A percentile compares a stretch with the other conserved stretches of the same genome.
Conservation (phyloP, 1,284 basidiomycete genomes). For the Pyrrhoderma lamaoense region DNA sequence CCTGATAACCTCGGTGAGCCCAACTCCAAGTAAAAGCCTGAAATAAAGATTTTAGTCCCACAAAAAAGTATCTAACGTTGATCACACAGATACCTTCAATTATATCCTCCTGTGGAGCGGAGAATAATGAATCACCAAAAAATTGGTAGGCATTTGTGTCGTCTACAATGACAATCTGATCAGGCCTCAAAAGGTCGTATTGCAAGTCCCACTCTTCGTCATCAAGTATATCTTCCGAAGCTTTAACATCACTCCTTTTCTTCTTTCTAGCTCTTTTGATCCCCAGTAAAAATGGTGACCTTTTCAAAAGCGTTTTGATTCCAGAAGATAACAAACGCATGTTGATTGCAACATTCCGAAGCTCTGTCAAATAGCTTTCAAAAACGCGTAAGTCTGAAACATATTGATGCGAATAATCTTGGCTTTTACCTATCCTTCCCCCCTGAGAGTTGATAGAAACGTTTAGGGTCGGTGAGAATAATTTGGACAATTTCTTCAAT, state of each 20-base stretch:
- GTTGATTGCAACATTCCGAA: constrained; percentile 82
- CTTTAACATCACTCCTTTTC: constrained; percentile 27
- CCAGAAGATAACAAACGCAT: constrained; percentile 48
- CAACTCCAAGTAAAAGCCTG: constrained; percentile 60
- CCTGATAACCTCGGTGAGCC: constrained; percentile 67
- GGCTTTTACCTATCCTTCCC: constrained; percentile 49
- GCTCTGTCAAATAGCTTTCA: constrained; percentile 70
- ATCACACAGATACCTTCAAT: constrained; percentile 51
- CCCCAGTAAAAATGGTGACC: constrained; percentile 66
- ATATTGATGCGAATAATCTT: constrained; percentile 10
- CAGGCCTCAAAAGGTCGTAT: constrained; percentile 56
- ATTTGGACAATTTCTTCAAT: constrained; percentile 71
- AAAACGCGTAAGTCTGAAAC: background rate
- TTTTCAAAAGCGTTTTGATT: constrained; percentile 61
- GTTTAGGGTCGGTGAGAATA: constrained; percentile 55
- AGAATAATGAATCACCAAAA: constrained; percentile 72
- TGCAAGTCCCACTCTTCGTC: constrained; percentile 64
- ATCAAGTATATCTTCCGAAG: constrained; percentile 37
- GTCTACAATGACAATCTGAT: constrained; percentile 72
- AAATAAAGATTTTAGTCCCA: background rate
- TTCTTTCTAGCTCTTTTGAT: constrained; percentile 46
- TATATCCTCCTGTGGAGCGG: constrained; percentile 86
- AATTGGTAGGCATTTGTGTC: constrained; percentile 70
- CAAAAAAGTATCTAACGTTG: background rate
- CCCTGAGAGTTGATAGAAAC: constrained; percentile 63